These are phyloP conservation scores for Epichloe sp. DNA, from an alignment of 2,329 filamentous ascomycete genomes.

Conservation along the genomic window DNA sequence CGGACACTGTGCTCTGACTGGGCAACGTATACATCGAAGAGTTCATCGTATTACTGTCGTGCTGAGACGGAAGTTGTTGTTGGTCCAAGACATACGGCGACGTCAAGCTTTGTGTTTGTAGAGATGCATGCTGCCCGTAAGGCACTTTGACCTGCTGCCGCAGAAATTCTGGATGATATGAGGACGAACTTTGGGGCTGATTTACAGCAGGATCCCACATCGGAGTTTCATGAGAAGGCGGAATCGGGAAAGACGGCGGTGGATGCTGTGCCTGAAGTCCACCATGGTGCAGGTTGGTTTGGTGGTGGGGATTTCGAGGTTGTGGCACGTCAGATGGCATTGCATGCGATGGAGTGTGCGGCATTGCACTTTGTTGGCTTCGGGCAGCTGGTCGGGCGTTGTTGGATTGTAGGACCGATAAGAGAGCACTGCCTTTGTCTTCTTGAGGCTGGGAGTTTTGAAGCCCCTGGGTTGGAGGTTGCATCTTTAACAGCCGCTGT, in stretches of 20 bases:
- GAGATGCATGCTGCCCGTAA: constrained; percentile 39
- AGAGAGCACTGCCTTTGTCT: constrained; percentile 37
- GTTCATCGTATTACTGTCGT: background rate
- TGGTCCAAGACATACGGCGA: constrained; percentile 27
- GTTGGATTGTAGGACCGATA: constrained; percentile 37
- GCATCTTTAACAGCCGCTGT: constrained; percentile 41
- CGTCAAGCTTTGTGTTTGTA: constrained; percentile 40
- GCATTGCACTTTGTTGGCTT: constrained; percentile 15
- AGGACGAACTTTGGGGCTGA: constrained; percentile 8
- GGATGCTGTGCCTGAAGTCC: constrained; percentile 16
- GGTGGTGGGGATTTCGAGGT: constrained; percentile 45
- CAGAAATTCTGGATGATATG: constrained; percentile 9
- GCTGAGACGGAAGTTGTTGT: constrained; percentile 6
- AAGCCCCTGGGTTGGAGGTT: constrained; percentile 36
- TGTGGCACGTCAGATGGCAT: constrained; percentile 33
- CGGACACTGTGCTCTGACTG: background rate
- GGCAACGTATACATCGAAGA: background rate
- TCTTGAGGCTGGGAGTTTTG: constrained; percentile 20
- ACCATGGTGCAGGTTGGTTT: constrained; percentile 33
- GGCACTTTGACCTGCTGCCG: constrained; percentile 14
- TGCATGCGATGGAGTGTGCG: constrained; percentile 43
- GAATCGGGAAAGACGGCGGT: constrained; percentile 19
- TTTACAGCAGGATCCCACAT: constrained; percentile 8
- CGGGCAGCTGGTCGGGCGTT: constrained; percentile 9
- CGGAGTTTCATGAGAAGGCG: constrained; percentile 9